A percentile compares a stretch with the other conserved stretches of the same genome.
Conservation (phyloP, 306 rosid genomes). For the Gillenia trifoliata region DNA sequence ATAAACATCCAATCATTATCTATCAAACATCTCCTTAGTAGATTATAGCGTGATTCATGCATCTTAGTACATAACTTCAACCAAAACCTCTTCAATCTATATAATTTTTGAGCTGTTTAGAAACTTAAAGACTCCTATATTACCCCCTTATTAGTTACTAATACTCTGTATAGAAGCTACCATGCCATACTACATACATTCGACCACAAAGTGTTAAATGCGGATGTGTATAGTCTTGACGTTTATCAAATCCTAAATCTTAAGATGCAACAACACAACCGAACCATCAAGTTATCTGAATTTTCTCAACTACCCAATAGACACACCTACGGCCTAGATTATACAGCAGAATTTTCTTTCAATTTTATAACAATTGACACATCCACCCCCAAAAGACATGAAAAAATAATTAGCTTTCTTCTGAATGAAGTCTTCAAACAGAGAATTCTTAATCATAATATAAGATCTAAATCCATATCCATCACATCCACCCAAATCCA, state of each 20-base stretch:
- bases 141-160: background rate
- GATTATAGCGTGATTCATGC: background rate
- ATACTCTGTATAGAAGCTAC: background rate
- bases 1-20: background rate
- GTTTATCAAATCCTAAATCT: background rate
- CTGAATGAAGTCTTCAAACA: background rate
- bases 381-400: background rate
- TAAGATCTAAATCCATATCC: conserved; percentile 19
- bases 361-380: background rate
- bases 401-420: conserved; percentile 5
- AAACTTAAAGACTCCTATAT: background rate
- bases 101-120: background rate
- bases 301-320: background rate
- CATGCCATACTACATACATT: background rate
- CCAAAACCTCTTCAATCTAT: background rate
- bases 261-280: background rate
- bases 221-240: background rate
- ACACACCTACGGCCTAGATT: background rate
- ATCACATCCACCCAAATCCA: background rate
- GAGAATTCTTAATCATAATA: background rate
- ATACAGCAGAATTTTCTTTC: background rate
- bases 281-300: background rate
- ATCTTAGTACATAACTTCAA: background rate
- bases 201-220: background rate
- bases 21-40: background rate